Conservation (phyloP, 2,329 filamentous ascomycete species). For the Fusarium vanettenii region DNA sequence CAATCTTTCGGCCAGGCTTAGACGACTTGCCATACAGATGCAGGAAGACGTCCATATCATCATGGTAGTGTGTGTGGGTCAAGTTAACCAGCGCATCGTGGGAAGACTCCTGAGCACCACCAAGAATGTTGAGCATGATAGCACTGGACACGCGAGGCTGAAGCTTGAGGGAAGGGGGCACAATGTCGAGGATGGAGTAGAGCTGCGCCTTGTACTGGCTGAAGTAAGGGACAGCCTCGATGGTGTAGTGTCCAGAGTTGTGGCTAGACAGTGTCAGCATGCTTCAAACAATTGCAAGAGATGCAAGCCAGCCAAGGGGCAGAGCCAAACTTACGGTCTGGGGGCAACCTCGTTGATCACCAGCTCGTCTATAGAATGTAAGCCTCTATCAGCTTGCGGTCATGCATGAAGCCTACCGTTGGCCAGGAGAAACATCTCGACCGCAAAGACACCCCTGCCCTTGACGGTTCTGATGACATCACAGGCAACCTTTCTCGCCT, state of each 20-base stretch:
- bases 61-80: slow-evolving; percentile 56
- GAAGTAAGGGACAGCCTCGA: slow-evolving; percentile 86
- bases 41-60: slow-evolving; percentile 66
- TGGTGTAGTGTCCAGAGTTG: slow-evolving; percentile 95
- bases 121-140: slow-evolving; percentile 87
- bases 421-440: slow-evolving; percentile 91
- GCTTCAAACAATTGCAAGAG: slow-evolving; percentile 46
- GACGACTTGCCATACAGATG: slow-evolving; percentile 95
- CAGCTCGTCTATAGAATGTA: slow-evolving; percentile 61
- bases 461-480: slow-evolving; percentile 80
- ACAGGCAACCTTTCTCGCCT: slow-evolving; percentile 46
- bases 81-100: slow-evolving; percentile 65
- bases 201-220: slow-evolving; percentile 96
- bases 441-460: slow-evolving; percentile 94
- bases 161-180: slow-evolving; percentile 66
- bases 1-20: slow-evolving; percentile 92
- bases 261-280: slow-evolving; percentile 57
- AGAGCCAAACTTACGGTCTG: slow-evolving; percentile 54
- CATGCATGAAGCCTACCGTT: slow-evolving; percentile 61
- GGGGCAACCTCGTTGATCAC: slow-evolving; percentile 90
- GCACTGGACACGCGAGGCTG: slow-evolving; percentile 68
- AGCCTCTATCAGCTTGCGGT: background rate
- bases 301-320: background rate
- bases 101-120: slow-evolving; percentile 72
- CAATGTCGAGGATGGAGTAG: slow-evolving; percentile 78